Percentiles rank a stretch among this genome's conserved stretches.
phyloP scores from a whole-genome alignment of 1,139 yeast species.

The Debaryomyces subglobosus region DNA sequence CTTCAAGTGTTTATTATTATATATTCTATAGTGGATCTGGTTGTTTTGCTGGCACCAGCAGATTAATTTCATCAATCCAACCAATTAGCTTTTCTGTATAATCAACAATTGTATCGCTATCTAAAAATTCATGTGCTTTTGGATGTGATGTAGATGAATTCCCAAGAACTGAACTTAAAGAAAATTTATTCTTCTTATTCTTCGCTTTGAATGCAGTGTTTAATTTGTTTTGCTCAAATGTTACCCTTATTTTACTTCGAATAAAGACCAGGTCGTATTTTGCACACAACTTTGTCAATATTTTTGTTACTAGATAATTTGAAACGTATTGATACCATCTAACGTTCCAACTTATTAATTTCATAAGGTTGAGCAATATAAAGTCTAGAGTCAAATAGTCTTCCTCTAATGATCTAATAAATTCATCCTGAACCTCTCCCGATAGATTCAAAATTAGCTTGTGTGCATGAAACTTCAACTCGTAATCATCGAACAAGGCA shows the following conservation, averaged over 20 bases:
- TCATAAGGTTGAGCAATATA: conserved; percentile 36
- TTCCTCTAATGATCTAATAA: conserved; percentile 27
- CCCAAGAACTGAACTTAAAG: conserved; percentile 19
- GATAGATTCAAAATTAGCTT: conserved; percentile 38
- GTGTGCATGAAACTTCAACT: conserved; percentile 32
- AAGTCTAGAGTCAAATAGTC: conserved; percentile 40
- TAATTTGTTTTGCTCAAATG: conserved; percentile 38
- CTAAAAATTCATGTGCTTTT: conserved; percentile 29
- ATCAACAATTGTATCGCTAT: conserved; percentile 37
- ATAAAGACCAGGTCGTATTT: conserved; percentile 38
- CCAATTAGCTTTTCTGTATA: conserved; percentile 34
- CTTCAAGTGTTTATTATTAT: background rate
- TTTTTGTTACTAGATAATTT: conserved; percentile 31
- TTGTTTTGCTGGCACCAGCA: background rate
- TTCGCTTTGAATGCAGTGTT: conserved; percentile 15
- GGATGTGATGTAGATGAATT: conserved; percentile 12
- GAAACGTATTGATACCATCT: conserved; percentile 49
- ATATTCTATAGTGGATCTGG: conserved; percentile 1
- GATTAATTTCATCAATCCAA: conserved; percentile 32
- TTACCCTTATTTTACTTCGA: conserved; percentile 34
- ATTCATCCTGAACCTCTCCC: conserved; percentile 24
- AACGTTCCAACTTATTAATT: conserved; percentile 41
- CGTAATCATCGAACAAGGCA: conserved; percentile 33
- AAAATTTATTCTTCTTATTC: conserved; percentile 14
- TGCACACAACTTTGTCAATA: conserved; percentile 32